A percentile compares a stretch with the other conserved stretches of the same genome.
These are phyloP conservation scores for Emmonsiellopsis sp. DNA, from an alignment of 2,329 filamentous ascomycete species.

Conservation along the genomic window DNA sequence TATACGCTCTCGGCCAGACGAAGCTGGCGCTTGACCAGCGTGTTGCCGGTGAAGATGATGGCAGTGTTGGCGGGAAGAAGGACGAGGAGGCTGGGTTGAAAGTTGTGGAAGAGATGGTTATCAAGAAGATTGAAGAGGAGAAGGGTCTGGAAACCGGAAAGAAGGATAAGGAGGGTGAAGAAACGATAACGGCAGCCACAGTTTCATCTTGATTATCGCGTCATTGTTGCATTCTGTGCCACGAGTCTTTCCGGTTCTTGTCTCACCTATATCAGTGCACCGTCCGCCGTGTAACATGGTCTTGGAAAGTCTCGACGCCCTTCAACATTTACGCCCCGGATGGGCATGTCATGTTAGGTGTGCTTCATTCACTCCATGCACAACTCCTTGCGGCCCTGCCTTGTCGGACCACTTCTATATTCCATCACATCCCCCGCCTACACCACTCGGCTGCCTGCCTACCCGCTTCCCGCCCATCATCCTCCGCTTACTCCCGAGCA, in stretches of 20 bases:
- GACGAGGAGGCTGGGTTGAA: slow-evolving; percentile 42
- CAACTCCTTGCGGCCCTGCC: too few species aligned
- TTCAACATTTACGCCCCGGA: too few species aligned
- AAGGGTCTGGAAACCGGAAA: not conserved
- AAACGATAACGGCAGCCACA: not conserved
- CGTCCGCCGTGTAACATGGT: too few species aligned
- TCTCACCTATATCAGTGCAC: too few species aligned
- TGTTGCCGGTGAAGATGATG: slow-evolving; percentile 52
- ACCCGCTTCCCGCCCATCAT: too few species aligned
- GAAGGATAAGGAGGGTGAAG: slow-evolving; percentile 8
- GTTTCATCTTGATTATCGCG: not conserved
- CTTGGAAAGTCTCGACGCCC: too few species aligned
- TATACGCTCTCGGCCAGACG: slow-evolving; percentile 81
- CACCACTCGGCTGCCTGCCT: too few species aligned
- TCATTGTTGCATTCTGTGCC: not conserved
- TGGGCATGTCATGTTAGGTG: too few species aligned
- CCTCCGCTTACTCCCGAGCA: too few species aligned
- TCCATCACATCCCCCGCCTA: too few species aligned
- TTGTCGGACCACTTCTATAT: too few species aligned
- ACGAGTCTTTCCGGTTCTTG: not conserved
- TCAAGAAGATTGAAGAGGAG: slow-evolving; percentile 27
- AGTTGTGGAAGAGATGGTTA: slow-evolving; percentile 42
- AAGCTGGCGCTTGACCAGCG: slow-evolving; percentile 82
- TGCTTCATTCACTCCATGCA: too few species aligned
- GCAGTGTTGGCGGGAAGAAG: slow-evolving; percentile 44